phyloP scores from a whole-genome alignment of 768 basidiomycete species.

The Hortiboletus campestris region DNA sequence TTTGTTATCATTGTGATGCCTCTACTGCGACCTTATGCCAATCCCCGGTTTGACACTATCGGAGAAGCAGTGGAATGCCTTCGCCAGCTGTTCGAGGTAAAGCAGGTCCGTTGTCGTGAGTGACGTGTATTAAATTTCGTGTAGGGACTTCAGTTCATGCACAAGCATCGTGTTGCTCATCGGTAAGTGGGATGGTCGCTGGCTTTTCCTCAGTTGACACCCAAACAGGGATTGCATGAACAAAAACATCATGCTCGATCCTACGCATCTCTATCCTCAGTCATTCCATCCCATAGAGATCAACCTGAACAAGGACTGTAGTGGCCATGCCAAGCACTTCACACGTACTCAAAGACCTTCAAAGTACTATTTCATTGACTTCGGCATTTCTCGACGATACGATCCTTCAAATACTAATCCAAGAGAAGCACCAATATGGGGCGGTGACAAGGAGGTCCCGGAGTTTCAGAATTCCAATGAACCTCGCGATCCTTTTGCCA shows the following conservation, averaged over 20 bases:
- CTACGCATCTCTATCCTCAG: slow-evolving; percentile 22
- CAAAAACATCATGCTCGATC: slow-evolving; percentile 36
- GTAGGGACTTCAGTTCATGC: slow-evolving; percentile 36
- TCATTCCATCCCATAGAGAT: slow-evolving; percentile 25
- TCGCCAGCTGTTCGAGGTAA: slow-evolving; percentile 30
- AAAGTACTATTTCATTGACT: slow-evolving; percentile 38
- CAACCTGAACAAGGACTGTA: slow-evolving; percentile 13
- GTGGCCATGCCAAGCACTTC: slow-evolving; percentile 19
- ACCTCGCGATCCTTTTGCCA: slow-evolving; percentile 39
- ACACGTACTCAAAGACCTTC: slow-evolving; percentile 31
- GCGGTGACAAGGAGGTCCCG: slow-evolving; percentile 43
- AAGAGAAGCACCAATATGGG: slow-evolving; percentile 29
- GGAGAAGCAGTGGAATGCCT: too few species aligned
- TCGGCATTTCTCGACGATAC: slow-evolving; percentile 35
- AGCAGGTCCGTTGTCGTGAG: neutral
- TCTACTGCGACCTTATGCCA: slow-evolving; percentile 17
- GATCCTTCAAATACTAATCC: slow-evolving; percentile 26
- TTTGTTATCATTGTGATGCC: slow-evolving; percentile 32
- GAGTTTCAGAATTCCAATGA: slow-evolving; percentile 31
- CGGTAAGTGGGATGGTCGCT: slow-evolving; percentile 21
- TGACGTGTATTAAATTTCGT: too few species aligned
- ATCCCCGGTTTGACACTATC: slow-evolving; percentile 16
- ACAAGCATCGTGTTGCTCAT: slow-evolving; percentile 35
- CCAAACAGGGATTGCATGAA: slow-evolving; percentile 24
- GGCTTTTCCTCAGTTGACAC: too few species aligned